Conservation (phyloP, 163 green algal genomes). For the Scenedesmus sp. region DNA sequence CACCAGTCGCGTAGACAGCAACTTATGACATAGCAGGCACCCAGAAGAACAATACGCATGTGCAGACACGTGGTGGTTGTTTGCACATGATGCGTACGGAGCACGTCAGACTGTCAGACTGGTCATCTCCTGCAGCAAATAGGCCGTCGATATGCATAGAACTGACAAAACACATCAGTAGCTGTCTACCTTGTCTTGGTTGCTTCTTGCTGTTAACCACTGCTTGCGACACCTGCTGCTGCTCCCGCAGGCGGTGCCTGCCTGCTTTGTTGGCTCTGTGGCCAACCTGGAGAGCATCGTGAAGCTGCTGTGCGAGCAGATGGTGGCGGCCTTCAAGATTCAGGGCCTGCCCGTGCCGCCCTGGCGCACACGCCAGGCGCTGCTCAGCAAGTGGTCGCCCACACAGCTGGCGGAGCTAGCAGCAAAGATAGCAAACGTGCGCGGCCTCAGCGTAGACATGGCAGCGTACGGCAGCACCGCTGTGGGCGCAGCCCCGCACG, state of each 20-base stretch:
- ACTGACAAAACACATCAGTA: neutral
- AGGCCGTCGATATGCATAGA: too few relatives aligned
- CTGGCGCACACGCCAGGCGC: conserved; percentile 66
- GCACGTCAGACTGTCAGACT: too few relatives aligned
- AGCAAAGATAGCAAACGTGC: conserved; percentile 45
- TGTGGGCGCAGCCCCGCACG: neutral
- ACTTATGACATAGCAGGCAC: neutral
- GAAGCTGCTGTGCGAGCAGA: conserved; percentile 62
- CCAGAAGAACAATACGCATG: neutral
- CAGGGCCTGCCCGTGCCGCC: conserved; percentile 64
- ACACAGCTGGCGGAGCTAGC: conserved; percentile 54
- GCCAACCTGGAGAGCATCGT: conserved; percentile 57
- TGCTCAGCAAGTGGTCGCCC: conserved; percentile 69
- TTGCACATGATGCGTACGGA: neutral
- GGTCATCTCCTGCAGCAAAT: too few relatives aligned
- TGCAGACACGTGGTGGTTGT: neutral
- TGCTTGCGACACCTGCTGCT: neutral
- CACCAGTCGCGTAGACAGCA: neutral
- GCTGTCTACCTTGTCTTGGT: neutral
- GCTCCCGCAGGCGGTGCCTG: conserved; percentile 51
- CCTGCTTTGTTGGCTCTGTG: conserved; percentile 63
- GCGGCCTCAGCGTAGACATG: conserved; percentile 16
- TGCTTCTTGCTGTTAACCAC: neutral
- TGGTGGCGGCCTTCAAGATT: conserved; percentile 58
- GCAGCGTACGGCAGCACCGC: neutral